Conservation (phyloP, 257 asterid species). For the Lithospermum erythrorhizon region DNA sequence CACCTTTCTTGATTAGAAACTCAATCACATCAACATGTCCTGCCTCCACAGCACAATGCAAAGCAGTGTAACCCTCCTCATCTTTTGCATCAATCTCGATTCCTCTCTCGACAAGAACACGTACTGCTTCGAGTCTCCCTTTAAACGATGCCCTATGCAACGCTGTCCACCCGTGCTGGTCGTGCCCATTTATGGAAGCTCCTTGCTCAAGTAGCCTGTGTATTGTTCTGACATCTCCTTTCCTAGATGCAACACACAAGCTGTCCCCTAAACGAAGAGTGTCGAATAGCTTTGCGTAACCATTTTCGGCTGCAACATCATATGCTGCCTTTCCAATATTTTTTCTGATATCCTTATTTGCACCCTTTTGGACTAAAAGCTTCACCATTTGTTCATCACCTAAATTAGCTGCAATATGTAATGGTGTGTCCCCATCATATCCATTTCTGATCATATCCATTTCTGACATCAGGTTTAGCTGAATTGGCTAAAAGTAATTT, state of each 20-base stretch:
- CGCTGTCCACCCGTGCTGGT: slow-evolving; percentile 69
- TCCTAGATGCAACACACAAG: slow-evolving; percentile 46
- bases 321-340: slow-evolving; percentile 44
- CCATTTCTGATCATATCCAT: too few relatives aligned
- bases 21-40: slow-evolving; percentile 59
- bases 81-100: slow-evolving; percentile 48
- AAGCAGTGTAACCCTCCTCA: slow-evolving; percentile 58
- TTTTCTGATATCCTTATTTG: slow-evolving; percentile 52
- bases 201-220: slow-evolving; percentile 48
- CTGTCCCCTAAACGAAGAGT: slow-evolving; percentile 52
- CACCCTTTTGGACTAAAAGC: slow-evolving; percentile 55
- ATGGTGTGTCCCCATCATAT: slow-evolving; percentile 45
- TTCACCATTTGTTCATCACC: slow-evolving; percentile 65
- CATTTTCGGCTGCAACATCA: slow-evolving; percentile 68
- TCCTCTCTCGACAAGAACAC: slow-evolving; percentile 44
- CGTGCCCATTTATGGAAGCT: slow-evolving; percentile 52
- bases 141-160: slow-evolving; percentile 66
- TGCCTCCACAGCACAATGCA: slow-evolving; percentile 64
- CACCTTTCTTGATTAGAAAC: slow-evolving; percentile 61
- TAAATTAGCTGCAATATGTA: slow-evolving; percentile 41
- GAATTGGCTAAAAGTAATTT: slow-evolving; percentile 39
- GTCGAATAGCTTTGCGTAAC: slow-evolving; percentile 55
- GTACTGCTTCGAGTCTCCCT: slow-evolving; percentile 42
- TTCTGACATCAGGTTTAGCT: slow-evolving; percentile 26
- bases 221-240: slow-evolving; percentile 57